Base-by-base conservation (phyloP, 2,329 filamentous ascomycete genomes). In the Fusarium lyarnte region DNA sequence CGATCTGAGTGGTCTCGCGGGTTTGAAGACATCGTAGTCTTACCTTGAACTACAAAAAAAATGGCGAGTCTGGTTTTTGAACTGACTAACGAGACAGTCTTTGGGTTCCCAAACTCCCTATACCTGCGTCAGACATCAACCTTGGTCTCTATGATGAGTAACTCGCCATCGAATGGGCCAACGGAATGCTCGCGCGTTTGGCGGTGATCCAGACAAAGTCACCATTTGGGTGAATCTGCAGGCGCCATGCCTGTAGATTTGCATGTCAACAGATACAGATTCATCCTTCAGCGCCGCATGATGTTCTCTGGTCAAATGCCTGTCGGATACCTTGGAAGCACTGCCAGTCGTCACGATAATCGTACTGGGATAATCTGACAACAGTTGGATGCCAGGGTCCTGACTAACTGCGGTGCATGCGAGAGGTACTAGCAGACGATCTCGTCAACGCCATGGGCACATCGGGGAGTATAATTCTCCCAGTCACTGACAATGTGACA, bases 91-190 rank as follows among this genome's bases (percentile, higher is more conserved):
- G 13, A 11, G 12, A 4, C 8, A 79, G 77, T 77, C 11, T 77
- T 79, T n/a, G n/a, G 86, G 5, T 89, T 88, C 68, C 76, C 87
- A 12, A 82, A 82, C 49, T 80, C 82, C 2, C 81, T 78, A 79
- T 85, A 14, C 63, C 80, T 5, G 72, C 74, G 1, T 78, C 80
- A 27, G 80, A 84, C 3, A 81, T 63, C 11, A 80, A 79, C 36
- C 69, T 79, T 13, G 75, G 78, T 8, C 31, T 79, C 0, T 68
- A 77, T n/a, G 77, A 79, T 47, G 75, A 79, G 33, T 74, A 66
- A 6, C 63, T 79, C 13, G 77, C 78, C 1, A 63, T 79, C n/a
- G 65, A 73, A 43, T 80, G 76, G 74, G 66, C 78, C 74, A 77
- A 13, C 47, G 64, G 13, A 78, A 79, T 35, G 75, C 78, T 11